Base-by-base conservation (phyloP, 2,329 filamentous ascomycete genomes). In the Trichoderma guizhouense region DNA sequence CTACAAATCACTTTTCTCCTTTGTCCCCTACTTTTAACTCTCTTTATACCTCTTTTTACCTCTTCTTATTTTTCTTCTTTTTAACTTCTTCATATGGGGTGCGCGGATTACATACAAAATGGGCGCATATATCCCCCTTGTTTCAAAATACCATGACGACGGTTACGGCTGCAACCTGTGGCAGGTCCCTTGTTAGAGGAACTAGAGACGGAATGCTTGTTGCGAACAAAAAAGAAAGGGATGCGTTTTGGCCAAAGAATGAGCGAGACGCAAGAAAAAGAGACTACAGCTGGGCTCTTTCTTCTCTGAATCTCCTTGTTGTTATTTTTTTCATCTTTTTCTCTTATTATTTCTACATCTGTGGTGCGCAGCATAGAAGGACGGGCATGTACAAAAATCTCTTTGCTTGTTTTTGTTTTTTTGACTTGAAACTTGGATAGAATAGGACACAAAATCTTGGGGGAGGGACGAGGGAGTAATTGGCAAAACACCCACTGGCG, bases 81-180 rank as follows among this genome's bases (percentile, higher is more conserved):
- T 60, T 32, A 28, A 62, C 30, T 70, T 55, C 34, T 58, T 73
- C 69, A 64, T 67, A 47, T 24, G 24, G 24, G 60, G 55, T 28
- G 34, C 28, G 62, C 34, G 57, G 51, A 18, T 18, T 21, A 36
- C n/a, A 69, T 39, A 39, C 36, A 43, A 67, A 58, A 32, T 8
- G 24, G 53, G 43, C 39, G 63, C 63, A 65, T 51, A 32, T 32
- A 18, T 28, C 28, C 65, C 55, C 32, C 11, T 39, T 73, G 57
- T 69, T 70, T 73, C 51, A 51, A 63, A 64, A 68, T 58, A 55
- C 60, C 51, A 71, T 75, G 39, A 75, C 69, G 74, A 75, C 72
- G 70, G 69, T 72, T 58, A 76, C 69, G 74, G 67, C 73, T 75
- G 69, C 69, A 64, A 74, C 60, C 55, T 53, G 66, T 70, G 63